A percentile compares a stretch with the other conserved stretches of the same genome.
Conservation (phyloP, 306 rosid genomes). For the Sechiopsis laciniata region DNA sequence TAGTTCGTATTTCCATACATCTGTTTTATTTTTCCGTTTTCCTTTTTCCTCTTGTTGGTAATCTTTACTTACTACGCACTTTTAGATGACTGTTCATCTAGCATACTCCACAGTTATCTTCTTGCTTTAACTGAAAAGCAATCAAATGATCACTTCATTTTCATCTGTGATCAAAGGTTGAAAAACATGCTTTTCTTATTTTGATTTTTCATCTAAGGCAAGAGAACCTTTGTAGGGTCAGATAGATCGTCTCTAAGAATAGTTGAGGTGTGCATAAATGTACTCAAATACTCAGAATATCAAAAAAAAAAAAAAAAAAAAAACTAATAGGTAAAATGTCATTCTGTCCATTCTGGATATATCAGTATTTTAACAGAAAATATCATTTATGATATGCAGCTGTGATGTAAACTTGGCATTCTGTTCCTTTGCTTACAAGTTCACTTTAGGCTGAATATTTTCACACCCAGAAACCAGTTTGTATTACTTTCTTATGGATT, state of each 20-base stretch:
- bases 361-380: conserved; percentile 1
- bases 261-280: too few relatives aligned
- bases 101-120: not conserved
- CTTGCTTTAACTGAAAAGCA: not conserved
- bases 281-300: too few relatives aligned
- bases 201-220: too few relatives aligned
- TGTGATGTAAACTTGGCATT: not conserved
- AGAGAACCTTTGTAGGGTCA: too few relatives aligned
- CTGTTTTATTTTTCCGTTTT: not conserved
- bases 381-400: not conserved
- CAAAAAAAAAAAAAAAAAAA: too few relatives aligned
- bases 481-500: not conserved
- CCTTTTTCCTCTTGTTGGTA: not conserved
- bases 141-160: too few relatives aligned
- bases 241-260: too few relatives aligned
- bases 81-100: not conserved
- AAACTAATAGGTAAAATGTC: not conserved
- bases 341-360: not conserved
- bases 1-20: not conserved
- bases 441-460: not conserved
- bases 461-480: conserved; percentile 15
- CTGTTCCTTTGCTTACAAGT: not conserved
- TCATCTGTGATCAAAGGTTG: not conserved
- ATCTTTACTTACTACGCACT: not conserved
- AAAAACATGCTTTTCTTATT: not conserved